Base-by-base conservation (phyloP, 2,329 filamentous ascomycete genomes). In the Chrysoporthe puriensis region DNA sequence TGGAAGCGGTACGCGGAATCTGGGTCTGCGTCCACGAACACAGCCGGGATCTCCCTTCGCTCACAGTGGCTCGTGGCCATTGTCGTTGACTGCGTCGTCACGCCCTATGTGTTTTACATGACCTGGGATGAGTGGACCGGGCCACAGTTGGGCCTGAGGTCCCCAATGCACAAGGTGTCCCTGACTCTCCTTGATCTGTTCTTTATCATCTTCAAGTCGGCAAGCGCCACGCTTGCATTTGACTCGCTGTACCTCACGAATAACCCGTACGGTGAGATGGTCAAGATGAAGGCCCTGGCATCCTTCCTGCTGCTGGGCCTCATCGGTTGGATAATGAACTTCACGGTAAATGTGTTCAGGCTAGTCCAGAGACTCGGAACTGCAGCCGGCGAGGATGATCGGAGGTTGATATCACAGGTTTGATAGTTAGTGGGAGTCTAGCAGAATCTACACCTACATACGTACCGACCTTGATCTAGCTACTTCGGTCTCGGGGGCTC, bases 121-220 rank as follows among this genome's bases (percentile, higher is more conserved):
- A 96, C 94, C 34, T 97, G 90, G 81, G 96, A 99, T 76, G 96
- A 99, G 80, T 98, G 97, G 80, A 96, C 93, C 5, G 93, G 93
- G 42, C 96, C 96, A 77, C 96, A 96, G 32, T 83, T 99, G 26
- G 96, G 96, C 1, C 82, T 99, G 69, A 91, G 96, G 56, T 90
- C 90, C 7, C 89, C 93, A 11, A 90, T 90, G 66, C 91, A 93
- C 61, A 99, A 99, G 78, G 91, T 97, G 71, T 89, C 92, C 16
- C 87, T 99, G 62, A 92, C 98, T 69, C 88, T 99, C 65, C 86
- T 97, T 67, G 96, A 99, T 79, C 85, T 99, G 3, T 90, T 97
- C 74, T 99, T 99, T 77, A 97, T 99, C 75, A 94, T 98, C 54
- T 97, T 99, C 81, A 95, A 97, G 78, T 94, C 94, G 4, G 94